Evolutionary conservation across 805 yeast genomes (phyloP).

Genomic region (Lachancea mirantina): DNA sequence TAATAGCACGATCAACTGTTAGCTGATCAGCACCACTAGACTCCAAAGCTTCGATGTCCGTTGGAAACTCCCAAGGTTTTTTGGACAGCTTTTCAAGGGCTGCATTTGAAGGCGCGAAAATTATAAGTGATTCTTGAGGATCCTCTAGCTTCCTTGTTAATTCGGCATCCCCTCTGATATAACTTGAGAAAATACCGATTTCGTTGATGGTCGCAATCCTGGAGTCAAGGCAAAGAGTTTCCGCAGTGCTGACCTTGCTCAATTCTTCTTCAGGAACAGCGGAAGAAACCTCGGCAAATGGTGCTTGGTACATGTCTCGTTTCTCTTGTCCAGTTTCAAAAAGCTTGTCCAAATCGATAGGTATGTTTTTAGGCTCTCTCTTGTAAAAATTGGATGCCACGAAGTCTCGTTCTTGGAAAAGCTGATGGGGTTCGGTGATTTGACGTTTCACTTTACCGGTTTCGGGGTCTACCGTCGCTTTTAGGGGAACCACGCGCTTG

Average conservation of each 20-base stretch:
- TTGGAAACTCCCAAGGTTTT: conserved; percentile 85
- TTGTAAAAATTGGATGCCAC: not conserved
- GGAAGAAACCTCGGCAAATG: conserved; percentile 1
- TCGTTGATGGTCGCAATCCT: conserved; percentile 30
- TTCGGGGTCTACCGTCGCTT: conserved; percentile 2
- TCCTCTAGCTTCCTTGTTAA: conserved; percentile 44
- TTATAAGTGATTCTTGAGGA: conserved; percentile 37
- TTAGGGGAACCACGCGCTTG: conserved; percentile 6
- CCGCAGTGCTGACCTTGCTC: too few species aligned
- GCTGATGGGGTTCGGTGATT: conserved; percentile 1
- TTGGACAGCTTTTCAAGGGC: conserved; percentile 44
- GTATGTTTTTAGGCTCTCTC: conserved; percentile 11
- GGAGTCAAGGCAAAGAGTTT: conserved; percentile 21
- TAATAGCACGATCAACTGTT: conserved; percentile 43
- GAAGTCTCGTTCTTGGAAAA: conserved; percentile 4
- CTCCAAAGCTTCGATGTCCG: conserved; percentile 31
- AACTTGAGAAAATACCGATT: conserved; percentile 58
- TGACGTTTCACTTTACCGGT: conserved; percentile 8
- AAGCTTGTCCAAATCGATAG: conserved; percentile 10
- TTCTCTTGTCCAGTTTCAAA: conserved; percentile 3
- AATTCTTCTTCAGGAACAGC: too few species aligned
- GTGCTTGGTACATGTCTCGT: conserved; percentile 1
- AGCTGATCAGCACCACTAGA: conserved; percentile 27
- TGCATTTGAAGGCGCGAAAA: conserved; percentile 65
- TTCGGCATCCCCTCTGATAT: conserved; percentile 56